Percentiles rank a stretch among this genome's conserved stretches.
These are phyloP conservation scores for Fragaria nilgerrensis DNA, from an alignment of 306 rosid species.

Conservation along the genomic window DNA sequence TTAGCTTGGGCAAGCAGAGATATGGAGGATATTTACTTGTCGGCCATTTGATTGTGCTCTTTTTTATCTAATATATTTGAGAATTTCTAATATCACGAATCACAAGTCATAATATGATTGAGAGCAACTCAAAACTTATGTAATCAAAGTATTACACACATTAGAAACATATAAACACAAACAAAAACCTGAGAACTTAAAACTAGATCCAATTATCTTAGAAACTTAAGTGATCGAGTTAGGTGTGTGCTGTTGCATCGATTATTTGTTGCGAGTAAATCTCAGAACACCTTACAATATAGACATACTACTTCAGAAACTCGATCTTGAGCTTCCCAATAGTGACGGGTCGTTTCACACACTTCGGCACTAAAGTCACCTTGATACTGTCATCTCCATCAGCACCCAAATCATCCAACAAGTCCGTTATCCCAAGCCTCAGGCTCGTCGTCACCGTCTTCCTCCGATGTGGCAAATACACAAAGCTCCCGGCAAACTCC, in stretches of 20 bases:
- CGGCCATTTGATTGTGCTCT: background rate
- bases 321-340: conserved; percentile 39
- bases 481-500: conserved; percentile 27
- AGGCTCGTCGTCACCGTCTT: background rate
- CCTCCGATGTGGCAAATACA: conserved; percentile 12
- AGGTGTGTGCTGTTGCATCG: background rate
- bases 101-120: background rate
- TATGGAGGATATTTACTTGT: background rate
- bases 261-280: background rate
- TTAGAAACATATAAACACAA: background rate
- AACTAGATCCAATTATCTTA: background rate
- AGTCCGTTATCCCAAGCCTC: conserved; percentile 21
- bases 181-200: background rate
- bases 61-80: background rate
- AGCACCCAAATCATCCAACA: conserved; percentile 21
- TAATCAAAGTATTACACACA: background rate
- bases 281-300: background rate
- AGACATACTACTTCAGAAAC: background rate
- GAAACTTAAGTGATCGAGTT: background rate
- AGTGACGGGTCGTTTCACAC: conserved; percentile 2
- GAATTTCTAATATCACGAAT: too few species aligned
- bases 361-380: conserved; percentile 15
- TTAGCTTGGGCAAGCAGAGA: background rate
- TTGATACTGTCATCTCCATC: conserved; percentile 1
- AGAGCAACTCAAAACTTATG: background rate